Evolutionary conservation across 257 asterid genomes (phyloP).

Genomic region (Striga asiatica): DNA sequence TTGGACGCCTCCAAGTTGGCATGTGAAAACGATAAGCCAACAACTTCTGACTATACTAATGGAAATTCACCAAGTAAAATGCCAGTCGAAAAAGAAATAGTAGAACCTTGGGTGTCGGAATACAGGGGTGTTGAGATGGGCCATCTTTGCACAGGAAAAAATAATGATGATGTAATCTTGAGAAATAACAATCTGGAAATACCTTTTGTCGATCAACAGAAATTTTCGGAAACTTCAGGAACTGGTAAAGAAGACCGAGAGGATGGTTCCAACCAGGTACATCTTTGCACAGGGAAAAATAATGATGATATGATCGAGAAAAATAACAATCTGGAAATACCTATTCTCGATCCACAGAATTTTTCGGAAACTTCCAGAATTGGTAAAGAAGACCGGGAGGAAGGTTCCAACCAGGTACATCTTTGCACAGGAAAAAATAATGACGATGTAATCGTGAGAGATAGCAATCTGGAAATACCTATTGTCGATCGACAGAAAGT

Average conservation of each 20-base stretch:
- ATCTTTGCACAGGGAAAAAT: not conserved
- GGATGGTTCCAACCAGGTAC: not conserved
- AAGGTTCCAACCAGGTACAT: not conserved
- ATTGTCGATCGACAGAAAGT: slow-evolving; percentile 6
- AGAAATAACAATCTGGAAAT: slow-evolving; percentile 6
- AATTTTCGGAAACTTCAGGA: no score
- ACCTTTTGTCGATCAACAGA: slow-evolving; percentile 2
- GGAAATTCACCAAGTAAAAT: slow-evolving; percentile 8
- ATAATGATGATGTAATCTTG: slow-evolving; percentile 5
- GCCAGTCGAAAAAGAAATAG: slow-evolving; percentile 4
- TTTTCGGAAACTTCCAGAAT: no score
- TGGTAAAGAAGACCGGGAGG: no score
- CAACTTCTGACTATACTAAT: slow-evolving; percentile 12
- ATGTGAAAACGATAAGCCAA: slow-evolving; percentile 8
- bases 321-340: slow-evolving; percentile 7
- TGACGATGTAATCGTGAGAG: no score
- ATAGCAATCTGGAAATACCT: slow-evolving; percentile 1
- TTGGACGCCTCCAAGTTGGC: slow-evolving; percentile 6
- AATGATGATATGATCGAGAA: slow-evolving; percentile 7
- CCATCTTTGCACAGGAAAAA: not conserved
- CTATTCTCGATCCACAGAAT: slow-evolving; percentile 3
- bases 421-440: not conserved
- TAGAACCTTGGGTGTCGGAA: slow-evolving; percentile 7
- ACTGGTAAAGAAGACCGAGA: no score
- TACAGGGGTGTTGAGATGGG: not conserved